These are phyloP conservation scores for Gautieria morchelliformis DNA, from an alignment of 768 basidiomycete genomes.

Conservation along the genomic window DNA sequence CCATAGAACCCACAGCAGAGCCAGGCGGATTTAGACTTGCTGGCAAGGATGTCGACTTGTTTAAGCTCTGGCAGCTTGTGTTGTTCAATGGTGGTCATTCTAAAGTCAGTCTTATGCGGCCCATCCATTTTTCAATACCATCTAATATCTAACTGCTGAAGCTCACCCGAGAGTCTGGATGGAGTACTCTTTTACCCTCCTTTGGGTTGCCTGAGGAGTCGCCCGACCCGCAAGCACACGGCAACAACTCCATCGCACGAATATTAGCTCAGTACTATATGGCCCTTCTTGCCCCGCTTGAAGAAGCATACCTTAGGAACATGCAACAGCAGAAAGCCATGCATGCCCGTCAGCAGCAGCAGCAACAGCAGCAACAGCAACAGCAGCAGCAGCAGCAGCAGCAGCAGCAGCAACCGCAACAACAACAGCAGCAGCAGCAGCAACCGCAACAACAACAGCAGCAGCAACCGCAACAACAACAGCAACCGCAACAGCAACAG, in stretches of 20 bases:
- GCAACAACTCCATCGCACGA: constrained; percentile 38
- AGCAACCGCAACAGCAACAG: not conserved
- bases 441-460: constrained; percentile 12
- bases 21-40: constrained; percentile 57
- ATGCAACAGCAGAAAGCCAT: constrained; percentile 48
- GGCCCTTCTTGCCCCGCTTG: constrained; percentile 58
- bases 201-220: constrained; percentile 55
- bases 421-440: not conserved
- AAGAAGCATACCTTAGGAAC: constrained; percentile 58
- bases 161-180: constrained; percentile 32
- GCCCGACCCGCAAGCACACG: constrained; percentile 35
- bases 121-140: not conserved
- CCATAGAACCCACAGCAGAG: constrained; percentile 53
- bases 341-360: constrained; percentile 23
- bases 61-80: constrained; percentile 60
- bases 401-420: not conserved
- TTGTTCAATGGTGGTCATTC: constrained; percentile 48
- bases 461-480: constrained; percentile 1
- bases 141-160: not conserved
- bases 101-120: constrained; percentile 35
- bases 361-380: constrained; percentile 4
- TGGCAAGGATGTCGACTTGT: constrained; percentile 69
- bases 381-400: constrained; percentile 1
- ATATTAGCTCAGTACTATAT: constrained; percentile 52
- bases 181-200: constrained; percentile 43